A percentile compares a stretch with the other conserved stretches of the same genome.
Conservation (phyloP, 306 rosid genomes). For the Geum urbanum region DNA sequence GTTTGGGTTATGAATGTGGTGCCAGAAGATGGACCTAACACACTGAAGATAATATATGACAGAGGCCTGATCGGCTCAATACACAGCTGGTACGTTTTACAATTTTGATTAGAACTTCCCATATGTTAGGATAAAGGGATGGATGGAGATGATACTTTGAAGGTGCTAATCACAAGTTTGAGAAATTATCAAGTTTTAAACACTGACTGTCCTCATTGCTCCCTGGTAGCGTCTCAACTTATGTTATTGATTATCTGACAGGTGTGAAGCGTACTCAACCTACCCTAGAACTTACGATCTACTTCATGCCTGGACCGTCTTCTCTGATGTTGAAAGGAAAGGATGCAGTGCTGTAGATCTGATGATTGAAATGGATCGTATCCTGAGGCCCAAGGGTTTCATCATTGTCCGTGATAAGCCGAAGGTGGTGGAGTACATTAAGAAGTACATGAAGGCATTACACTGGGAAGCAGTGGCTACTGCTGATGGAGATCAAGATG, state of each 20-base stretch:
- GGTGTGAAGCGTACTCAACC: conserved; percentile 97
- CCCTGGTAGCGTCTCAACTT: background rate
- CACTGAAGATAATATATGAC: conserved; percentile 79
- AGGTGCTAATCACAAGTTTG: background rate
- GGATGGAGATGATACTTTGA: background rate
- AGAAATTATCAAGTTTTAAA: background rate
- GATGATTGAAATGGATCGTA: conserved; percentile 87
- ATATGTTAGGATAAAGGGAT: background rate
- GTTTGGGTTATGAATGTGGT: conserved; percentile 99
- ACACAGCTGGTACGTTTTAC: conserved; percentile 70
- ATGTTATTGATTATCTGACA: conserved; percentile 21
- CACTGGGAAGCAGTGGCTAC: conserved; percentile 90
- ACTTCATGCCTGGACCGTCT: conserved; percentile 78
- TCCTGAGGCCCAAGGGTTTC: conserved; percentile 84
- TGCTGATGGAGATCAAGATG: conserved; percentile 44
- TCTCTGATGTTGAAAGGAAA: conserved; percentile 70
- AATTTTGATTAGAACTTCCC: background rate
- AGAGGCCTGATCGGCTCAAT: conserved; percentile 85
- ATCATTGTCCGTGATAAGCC: conserved; percentile 71
- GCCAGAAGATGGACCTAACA: conserved; percentile 74
- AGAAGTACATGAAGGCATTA: conserved; percentile 64
- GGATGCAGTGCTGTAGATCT: conserved; percentile 75
- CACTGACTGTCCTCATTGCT: background rate
- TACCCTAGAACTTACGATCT: conserved; percentile 92
- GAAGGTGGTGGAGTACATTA: conserved; percentile 58